Conservation (phyloP, 2,329 filamentous ascomycete genomes). For the Fusarium sp. region DNA sequence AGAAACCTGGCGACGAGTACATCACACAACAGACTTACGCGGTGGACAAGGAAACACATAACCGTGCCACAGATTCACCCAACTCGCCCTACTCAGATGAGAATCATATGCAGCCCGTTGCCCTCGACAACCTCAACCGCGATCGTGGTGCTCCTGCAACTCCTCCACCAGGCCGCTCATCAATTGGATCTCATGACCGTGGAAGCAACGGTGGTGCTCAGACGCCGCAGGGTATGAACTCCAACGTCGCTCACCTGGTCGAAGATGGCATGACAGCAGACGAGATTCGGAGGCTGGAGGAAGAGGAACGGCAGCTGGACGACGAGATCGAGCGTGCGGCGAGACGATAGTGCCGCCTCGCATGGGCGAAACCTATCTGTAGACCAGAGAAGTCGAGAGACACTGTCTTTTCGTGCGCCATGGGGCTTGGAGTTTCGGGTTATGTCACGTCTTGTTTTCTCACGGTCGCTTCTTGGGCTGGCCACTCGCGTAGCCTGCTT, state of each 20-base stretch:
- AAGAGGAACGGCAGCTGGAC: slow-evolving; percentile 71
- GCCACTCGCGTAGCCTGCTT: slow-evolving; percentile 31
- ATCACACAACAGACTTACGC: slow-evolving; percentile 57
- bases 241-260: slow-evolving; percentile 66
- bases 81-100: slow-evolving; percentile 63
- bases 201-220: slow-evolving; percentile 37
- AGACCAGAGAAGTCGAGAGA: slow-evolving; percentile 13
- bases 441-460: slow-evolving; percentile 23
- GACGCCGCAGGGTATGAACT: slow-evolving; percentile 53
- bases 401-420: slow-evolving; percentile 31
- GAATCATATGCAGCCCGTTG: slow-evolving; percentile 47
- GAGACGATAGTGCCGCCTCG: slow-evolving; percentile 43
- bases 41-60: slow-evolving; percentile 62
- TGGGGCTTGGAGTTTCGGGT: slow-evolving; percentile 48
- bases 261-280: slow-evolving; percentile 74
- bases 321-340: slow-evolving; percentile 67
- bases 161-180: slow-evolving; percentile 34
- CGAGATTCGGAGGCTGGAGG: slow-evolving; percentile 69
- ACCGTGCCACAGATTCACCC: slow-evolving; percentile 56
- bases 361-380: slow-evolving; percentile 20
- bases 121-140: slow-evolving; percentile 34
- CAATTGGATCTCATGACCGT: slow-evolving; percentile 36
- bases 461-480: slow-evolving; percentile 22
- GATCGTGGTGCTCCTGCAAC: slow-evolving; percentile 20
- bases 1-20: slow-evolving; percentile 40